Conservation (phyloP, 352 stramenopile species). For the Pythium myriotylum region DNA sequence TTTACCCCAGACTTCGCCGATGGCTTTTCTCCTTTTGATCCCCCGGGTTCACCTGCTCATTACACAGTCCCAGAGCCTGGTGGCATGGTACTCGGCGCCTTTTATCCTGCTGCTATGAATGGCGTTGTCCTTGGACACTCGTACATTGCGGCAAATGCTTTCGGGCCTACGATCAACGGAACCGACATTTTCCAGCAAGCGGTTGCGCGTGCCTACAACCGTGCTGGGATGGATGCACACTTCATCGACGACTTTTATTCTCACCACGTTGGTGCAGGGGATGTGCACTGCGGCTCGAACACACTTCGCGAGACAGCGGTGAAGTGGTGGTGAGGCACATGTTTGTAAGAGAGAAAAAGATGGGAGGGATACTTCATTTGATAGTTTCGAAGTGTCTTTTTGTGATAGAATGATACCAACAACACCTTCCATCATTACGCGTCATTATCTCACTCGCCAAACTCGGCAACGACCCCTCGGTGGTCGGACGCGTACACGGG, state of each 20-base stretch:
- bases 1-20: slow-evolving; percentile 2
- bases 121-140: slow-evolving; percentile 12
- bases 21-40: slow-evolving; percentile 10
- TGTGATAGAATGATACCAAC: too few relatives aligned
- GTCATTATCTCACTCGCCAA: slow-evolving; percentile 20
- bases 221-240: slow-evolving; percentile 18
- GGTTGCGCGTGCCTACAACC: slow-evolving; percentile 9
- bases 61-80: slow-evolving; percentile 3
- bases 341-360: neutral
- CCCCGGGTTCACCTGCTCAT: slow-evolving; percentile 11
- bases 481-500: slow-evolving; percentile 88
- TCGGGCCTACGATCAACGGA: slow-evolving; percentile 10
- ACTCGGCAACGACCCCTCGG: slow-evolving; percentile 76
- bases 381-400: too few relatives aligned
- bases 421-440: too few relatives aligned
- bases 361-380: neutral
- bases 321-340: slow-evolving; percentile 14
- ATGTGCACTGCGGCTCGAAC: slow-evolving; percentile 17
- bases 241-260: slow-evolving; percentile 23
- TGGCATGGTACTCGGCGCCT: neutral
- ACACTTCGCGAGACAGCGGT: slow-evolving; percentile 12
- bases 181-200: slow-evolving; percentile 18
- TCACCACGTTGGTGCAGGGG: slow-evolving; percentile 9
- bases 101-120: slow-evolving; percentile 18
- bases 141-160: slow-evolving; percentile 12